These are phyloP conservation scores for Nidula microcarpa DNA, from an alignment of 768 basidiomycete species.

Conservation along the genomic window DNA sequence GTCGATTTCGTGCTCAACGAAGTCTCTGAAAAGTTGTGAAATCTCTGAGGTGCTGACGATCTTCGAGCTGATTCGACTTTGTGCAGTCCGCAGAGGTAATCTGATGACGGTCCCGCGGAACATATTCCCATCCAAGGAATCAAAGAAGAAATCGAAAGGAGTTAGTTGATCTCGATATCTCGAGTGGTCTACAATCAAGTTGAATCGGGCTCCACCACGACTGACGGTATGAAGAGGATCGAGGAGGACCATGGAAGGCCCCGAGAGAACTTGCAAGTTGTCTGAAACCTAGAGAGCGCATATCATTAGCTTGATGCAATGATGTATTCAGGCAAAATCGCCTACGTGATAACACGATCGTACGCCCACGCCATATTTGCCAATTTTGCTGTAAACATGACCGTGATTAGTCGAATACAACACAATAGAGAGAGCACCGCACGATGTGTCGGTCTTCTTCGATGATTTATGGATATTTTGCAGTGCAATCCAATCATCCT, in stretches of 20 bases:
- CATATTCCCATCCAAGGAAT: conserved; percentile 7
- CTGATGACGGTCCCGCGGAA: conserved; percentile 38
- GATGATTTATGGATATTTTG: conserved; percentile 40
- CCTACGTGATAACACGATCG: conserved; percentile 48
- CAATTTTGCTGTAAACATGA: conserved; percentile 36
- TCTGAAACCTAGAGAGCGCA: conserved; percentile 37
- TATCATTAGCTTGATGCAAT: neutral
- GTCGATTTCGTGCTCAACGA: conserved; percentile 34
- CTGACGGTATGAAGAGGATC: conserved; percentile 34
- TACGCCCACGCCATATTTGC: conserved; percentile 52
- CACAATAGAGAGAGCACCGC: conserved; percentile 8
- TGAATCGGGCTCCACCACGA: conserved; percentile 19
- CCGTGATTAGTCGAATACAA: neutral
- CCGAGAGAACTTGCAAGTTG: conserved; percentile 45
- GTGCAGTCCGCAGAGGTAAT: conserved; percentile 35
- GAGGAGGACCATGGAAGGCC: conserved; percentile 31
- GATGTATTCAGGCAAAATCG: neutral
- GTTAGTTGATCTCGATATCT: conserved; percentile 25
- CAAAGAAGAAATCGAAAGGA: conserved; percentile 23
- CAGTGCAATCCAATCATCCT: conserved; percentile 42
- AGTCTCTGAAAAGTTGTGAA: conserved; percentile 33
- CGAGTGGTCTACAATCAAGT: conserved; percentile 16
- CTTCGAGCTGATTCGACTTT: conserved; percentile 30
- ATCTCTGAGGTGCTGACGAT: conserved; percentile 26
- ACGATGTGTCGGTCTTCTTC: conserved; percentile 42